phyloP scores from a whole-genome alignment of 2,329 filamentous ascomycete genomes.

The Tolypocladium endophyticum region DNA sequence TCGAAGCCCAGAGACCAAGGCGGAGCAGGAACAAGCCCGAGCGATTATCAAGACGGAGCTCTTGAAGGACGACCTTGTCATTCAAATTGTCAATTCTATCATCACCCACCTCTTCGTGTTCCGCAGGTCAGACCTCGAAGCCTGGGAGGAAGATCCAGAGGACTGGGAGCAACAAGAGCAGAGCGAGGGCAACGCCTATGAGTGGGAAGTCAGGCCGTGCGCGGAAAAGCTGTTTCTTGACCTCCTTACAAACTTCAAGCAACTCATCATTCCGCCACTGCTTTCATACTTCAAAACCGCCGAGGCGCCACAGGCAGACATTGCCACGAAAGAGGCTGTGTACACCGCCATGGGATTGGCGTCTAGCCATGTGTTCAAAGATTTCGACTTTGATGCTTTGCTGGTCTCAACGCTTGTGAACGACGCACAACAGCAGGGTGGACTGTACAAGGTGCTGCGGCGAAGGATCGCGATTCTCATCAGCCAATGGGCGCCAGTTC shows the following conservation, averaged over 20 bases:
- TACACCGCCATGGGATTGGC: slow-evolving; percentile 89
- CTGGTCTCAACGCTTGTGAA: slow-evolving; percentile 62
- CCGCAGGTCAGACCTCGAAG: slow-evolving; percentile 70
- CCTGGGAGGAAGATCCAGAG: slow-evolving; percentile 91
- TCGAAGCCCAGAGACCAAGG: slow-evolving; percentile 60
- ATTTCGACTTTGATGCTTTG: slow-evolving; percentile 77
- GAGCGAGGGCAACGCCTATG: slow-evolving; percentile 73
- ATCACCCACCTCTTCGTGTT: slow-evolving; percentile 87
- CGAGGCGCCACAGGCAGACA: slow-evolving; percentile 52
- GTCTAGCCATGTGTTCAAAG: slow-evolving; percentile 60
- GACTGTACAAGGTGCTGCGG: slow-evolving; percentile 68
- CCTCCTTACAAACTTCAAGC: slow-evolving; percentile 79
- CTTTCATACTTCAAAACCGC: slow-evolving; percentile 74
- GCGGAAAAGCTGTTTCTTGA: slow-evolving; percentile 91
- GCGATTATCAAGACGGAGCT: slow-evolving; percentile 61
- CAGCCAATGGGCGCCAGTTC: slow-evolving; percentile 79
- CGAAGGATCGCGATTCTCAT: slow-evolving; percentile 82
- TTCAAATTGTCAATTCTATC: slow-evolving; percentile 72
- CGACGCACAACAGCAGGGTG: slow-evolving; percentile 59
- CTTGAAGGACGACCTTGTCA: slow-evolving; percentile 65
- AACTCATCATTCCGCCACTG: slow-evolving; percentile 67
- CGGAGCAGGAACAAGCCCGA: slow-evolving; percentile 63
- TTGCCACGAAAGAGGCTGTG: slow-evolving; percentile 84
- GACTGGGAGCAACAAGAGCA: slow-evolving; percentile 92
- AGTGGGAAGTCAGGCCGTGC: slow-evolving; percentile 86